Conservation (phyloP, 2,329 filamentous ascomycete genomes). For the Aspergillus ruber region DNA sequence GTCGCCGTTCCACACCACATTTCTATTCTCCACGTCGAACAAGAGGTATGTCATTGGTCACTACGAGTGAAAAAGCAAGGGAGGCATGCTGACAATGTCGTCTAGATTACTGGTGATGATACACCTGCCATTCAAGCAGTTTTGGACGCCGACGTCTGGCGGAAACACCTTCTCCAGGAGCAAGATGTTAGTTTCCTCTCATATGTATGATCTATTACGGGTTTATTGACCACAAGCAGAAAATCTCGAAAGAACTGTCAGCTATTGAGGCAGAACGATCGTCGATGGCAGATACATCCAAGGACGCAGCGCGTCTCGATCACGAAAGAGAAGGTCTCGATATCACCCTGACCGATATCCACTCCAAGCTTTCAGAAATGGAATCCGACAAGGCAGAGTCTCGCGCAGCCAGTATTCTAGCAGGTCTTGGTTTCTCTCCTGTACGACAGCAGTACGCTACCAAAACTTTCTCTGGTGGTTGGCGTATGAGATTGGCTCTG, state of each 20-base stretch:
- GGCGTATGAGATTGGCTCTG: constrained; percentile 95
- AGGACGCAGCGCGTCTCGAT: constrained; percentile 78
- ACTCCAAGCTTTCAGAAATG: constrained; percentile 92
- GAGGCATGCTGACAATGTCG: constrained; percentile 7
- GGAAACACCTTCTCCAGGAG: constrained; percentile 86
- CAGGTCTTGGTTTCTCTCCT: constrained; percentile 90
- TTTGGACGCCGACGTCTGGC: constrained; percentile 95
- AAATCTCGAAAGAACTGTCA: constrained; percentile 70
- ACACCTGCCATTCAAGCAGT: constrained; percentile 92
- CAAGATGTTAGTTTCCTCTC: constrained; percentile 59
- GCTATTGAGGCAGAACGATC: constrained; percentile 71
- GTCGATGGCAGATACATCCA: constrained; percentile 82
- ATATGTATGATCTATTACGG: neutral
- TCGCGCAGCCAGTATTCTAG: constrained; percentile 88
- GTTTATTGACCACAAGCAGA: constrained; percentile 33
- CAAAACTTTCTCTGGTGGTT: constrained; percentile 98
- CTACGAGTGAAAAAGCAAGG: neutral
- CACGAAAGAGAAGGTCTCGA: constrained; percentile 85
- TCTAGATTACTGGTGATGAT: constrained; percentile 84
- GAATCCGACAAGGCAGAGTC: constrained; percentile 98
- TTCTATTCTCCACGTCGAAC: constrained; percentile 96
- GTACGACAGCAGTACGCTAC: constrained; percentile 90
- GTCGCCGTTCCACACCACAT: constrained; percentile 94
- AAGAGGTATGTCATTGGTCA: constrained; percentile 61
- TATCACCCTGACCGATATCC: constrained; percentile 82